phyloP scores from a whole-genome alignment of 2,329 filamentous ascomycete species.

The Claviceps sp. region DNA sequence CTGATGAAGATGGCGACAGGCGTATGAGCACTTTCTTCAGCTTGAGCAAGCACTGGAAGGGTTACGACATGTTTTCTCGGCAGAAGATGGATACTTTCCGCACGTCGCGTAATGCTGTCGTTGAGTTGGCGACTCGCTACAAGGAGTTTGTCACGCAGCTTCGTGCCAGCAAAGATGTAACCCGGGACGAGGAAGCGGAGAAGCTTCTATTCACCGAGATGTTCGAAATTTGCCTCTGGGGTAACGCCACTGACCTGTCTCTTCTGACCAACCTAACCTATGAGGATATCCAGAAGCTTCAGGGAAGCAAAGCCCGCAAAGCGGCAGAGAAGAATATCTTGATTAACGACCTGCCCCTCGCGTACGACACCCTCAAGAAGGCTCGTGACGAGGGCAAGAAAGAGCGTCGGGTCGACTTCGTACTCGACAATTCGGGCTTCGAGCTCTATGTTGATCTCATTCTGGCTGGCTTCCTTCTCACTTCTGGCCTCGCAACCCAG shows the following conservation, averaged over 20 bases:
- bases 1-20: slow-evolving; percentile 21
- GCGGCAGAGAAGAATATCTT: slow-evolving; percentile 83
- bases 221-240: slow-evolving; percentile 95
- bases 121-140: slow-evolving; percentile 72
- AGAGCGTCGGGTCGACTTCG: slow-evolving; percentile 76
- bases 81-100: slow-evolving; percentile 90
- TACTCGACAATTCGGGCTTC: slow-evolving; percentile 94
- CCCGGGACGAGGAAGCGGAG: slow-evolving; percentile 53
- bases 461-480: slow-evolving; percentile 78
- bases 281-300: slow-evolving; percentile 92
- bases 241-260: slow-evolving; percentile 88
- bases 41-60: slow-evolving; percentile 69
- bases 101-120: slow-evolving; percentile 73
- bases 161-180: slow-evolving; percentile 35
- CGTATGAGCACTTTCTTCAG: slow-evolving; percentile 71
- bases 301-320: slow-evolving; percentile 78
- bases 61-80: slow-evolving; percentile 76
- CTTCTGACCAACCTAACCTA: slow-evolving; percentile 82
- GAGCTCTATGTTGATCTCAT: slow-evolving; percentile 94
- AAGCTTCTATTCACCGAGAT: slow-evolving; percentile 77
- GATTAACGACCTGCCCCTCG: slow-evolving; percentile 65
- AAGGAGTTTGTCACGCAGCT: slow-evolving; percentile 59
- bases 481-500: slow-evolving; percentile 70
- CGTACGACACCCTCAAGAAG: slow-evolving; percentile 55
- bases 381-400: slow-evolving; percentile 49